Evolutionary conservation across 768 basidiomycete species (phyloP), one percentile per base, ranked within the genome.

Genomic region (Lepiota brunneoincarnata): DNA sequence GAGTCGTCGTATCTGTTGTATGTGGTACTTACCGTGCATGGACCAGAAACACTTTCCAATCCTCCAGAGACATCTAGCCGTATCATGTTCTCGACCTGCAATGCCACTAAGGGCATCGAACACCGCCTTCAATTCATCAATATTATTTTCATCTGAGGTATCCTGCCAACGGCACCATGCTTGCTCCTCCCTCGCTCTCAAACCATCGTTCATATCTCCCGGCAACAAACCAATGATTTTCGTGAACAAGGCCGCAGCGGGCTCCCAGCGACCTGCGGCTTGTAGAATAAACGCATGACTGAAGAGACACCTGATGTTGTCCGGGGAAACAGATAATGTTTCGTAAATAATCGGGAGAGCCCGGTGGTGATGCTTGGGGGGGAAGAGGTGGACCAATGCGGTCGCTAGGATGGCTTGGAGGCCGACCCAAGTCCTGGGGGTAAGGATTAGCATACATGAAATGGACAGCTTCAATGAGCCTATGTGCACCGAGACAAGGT

Each of bases 351-450:
- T 76, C 15, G 78, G 72, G 21, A 87, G 72, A 1, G 97, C 96
- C 48, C 87, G 83, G 10, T 73, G 60, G 64, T 98, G 96, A 61
- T 98, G 88, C 61, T 94, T 94, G 0, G 96, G 96, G 24, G 95
- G 85, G 67, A 83, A 91, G 45, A 89, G 76, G 63, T 97, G 88
- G 3, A 93, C 89, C 14, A 97, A 77, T 4, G 91, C 83, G 0
- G 83, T 86, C 2, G 84, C 87, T 11, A 96, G 76, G 4, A 77
- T 75, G 10, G 84, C 77, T 55, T 93, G 84, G 64, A 97, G 82
- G 2, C 83, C 83, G 44, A 81, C 79, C 42, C 76, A 76, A 11
- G 79, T 78, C 47, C 92, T 94, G 52, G 50, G 28, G 21, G 48
- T 34, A 9, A 31, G 35, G 49, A n/a, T 41, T 31, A 55, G 34